Evolutionary conservation across 164 flowering plant genomes (phyloP).

Genomic region (Stephania cephalantha): DNA sequence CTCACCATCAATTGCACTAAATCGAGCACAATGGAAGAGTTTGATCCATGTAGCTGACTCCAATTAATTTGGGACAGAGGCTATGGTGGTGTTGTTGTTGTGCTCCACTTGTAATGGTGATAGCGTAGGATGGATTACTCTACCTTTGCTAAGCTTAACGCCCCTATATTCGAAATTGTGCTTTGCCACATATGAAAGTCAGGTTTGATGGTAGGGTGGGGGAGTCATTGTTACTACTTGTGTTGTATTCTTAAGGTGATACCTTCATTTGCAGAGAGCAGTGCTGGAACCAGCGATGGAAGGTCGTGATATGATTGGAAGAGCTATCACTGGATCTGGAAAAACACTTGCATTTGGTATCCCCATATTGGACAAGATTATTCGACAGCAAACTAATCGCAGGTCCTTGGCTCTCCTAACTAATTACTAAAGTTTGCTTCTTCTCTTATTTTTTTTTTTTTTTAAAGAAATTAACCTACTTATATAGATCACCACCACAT

Average conservation of each 20-base stretch:
- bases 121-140: not conserved
- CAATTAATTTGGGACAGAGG: no score
- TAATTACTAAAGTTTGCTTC: not conserved
- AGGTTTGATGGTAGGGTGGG: not conserved
- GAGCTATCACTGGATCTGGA: constrained; percentile 91
- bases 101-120: not conserved
- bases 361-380: constrained; percentile 51
- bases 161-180: not conserved
- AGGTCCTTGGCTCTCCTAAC: constrained; percentile 14
- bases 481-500: not conserved
- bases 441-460: not conserved
- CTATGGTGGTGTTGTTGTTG: no score
- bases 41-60: no score
- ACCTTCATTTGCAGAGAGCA: constrained; percentile 49
- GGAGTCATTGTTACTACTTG: no score
- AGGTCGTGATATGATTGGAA: constrained; percentile 88
- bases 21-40: no score
- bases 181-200: not conserved
- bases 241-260: not conserved
- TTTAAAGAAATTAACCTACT: not conserved
- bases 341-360: constrained; percentile 35
- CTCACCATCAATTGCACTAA: no score
- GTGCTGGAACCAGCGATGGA: constrained; percentile 93
- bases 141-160: not conserved
- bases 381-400: constrained; percentile 18